Conservation (phyloP, 768 basidiomycete species). For the Tylopilus vinaceipallidus region DNA sequence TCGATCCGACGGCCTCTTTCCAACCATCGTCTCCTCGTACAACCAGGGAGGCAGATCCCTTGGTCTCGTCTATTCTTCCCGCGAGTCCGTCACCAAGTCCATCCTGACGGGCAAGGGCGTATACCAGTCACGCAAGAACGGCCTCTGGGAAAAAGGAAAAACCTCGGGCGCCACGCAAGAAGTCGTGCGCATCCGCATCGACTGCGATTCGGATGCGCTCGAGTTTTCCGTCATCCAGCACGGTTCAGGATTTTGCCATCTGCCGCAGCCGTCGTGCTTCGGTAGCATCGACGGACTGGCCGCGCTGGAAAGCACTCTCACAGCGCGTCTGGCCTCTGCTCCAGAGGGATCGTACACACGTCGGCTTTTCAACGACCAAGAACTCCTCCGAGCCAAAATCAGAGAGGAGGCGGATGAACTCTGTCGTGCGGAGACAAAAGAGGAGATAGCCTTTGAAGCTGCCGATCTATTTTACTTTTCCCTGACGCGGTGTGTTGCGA, state of each 20-base stretch:
- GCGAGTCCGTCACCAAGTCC: slow-evolving; percentile 79
- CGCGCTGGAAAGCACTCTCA: slow-evolving; percentile 77
- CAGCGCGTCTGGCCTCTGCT: slow-evolving; percentile 66
- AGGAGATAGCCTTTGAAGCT: slow-evolving; percentile 91
- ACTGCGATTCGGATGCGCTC: slow-evolving; percentile 92
- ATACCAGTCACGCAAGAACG: slow-evolving; percentile 95
- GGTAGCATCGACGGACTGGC: slow-evolving; percentile 76
- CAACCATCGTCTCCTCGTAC: slow-evolving; percentile 81
- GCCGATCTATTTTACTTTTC: slow-evolving; percentile 95
- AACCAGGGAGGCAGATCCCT: slow-evolving; percentile 69
- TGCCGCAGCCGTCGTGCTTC: slow-evolving; percentile 86
- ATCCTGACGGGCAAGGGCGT: slow-evolving; percentile 88
- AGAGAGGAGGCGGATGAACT: slow-evolving; percentile 98
- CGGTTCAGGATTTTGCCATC: slow-evolving; percentile 92
- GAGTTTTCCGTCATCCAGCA: slow-evolving; percentile 89
- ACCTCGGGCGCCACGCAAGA: slow-evolving; percentile 93
- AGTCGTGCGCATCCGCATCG: slow-evolving; percentile 74
- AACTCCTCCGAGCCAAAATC: slow-evolving; percentile 87
- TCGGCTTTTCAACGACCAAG: slow-evolving; percentile 77
- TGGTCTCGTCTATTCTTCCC: slow-evolving; percentile 94
- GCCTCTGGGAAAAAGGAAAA: slow-evolving; percentile 96
- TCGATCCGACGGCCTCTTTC: slow-evolving; percentile 87
- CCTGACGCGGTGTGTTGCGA: slow-evolving; percentile 76
- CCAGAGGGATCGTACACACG: slow-evolving; percentile 92
- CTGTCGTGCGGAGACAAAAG: slow-evolving; percentile 73